Conservation (phyloP, 2,329 filamentous ascomycete genomes). For the Blastomyces parvus region DNA sequence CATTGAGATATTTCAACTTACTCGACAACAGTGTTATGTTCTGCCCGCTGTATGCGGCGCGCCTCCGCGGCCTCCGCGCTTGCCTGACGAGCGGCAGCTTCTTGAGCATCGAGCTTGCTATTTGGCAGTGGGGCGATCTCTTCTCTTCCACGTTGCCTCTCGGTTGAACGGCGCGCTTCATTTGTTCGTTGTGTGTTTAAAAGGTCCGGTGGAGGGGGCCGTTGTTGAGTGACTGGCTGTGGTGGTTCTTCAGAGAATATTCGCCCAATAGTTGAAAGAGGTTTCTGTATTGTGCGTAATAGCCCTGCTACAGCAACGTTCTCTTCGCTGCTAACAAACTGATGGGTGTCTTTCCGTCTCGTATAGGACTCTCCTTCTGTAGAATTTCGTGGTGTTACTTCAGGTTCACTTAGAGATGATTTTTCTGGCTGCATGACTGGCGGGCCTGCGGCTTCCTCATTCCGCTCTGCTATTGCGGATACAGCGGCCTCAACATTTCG, state of each 20-base stretch:
- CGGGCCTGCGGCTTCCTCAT: slow-evolving; percentile 49
- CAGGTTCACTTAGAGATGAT: slow-evolving; percentile 43
- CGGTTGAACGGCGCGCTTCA: slow-evolving; percentile 22
- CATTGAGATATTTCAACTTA: slow-evolving; percentile 22
- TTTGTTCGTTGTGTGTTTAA: neutral
- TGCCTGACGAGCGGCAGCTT: slow-evolving; percentile 80
- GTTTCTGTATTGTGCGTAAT: slow-evolving; percentile 80
- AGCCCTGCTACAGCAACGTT: slow-evolving; percentile 74
- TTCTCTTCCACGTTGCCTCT: slow-evolving; percentile 20
- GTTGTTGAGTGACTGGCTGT: slow-evolving; percentile 10
- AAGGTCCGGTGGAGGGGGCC: neutral
- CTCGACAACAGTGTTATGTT: slow-evolving; percentile 87
- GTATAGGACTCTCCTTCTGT: slow-evolving; percentile 50
- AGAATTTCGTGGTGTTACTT: slow-evolving; percentile 52
- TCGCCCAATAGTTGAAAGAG: slow-evolving; percentile 80
- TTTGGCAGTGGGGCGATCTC: slow-evolving; percentile 23
- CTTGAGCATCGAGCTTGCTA: slow-evolving; percentile 59
- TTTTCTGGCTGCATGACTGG: slow-evolving; percentile 36
- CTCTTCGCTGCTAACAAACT: slow-evolving; percentile 52
- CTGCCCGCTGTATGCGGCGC: slow-evolving; percentile 66
- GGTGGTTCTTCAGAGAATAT: slow-evolving; percentile 71
- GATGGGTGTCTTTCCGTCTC: slow-evolving; percentile 26
- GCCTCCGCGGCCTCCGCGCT: slow-evolving; percentile 85
- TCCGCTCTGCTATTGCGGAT: slow-evolving; percentile 86
- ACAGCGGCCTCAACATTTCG: slow-evolving; percentile 93